A percentile compares a stretch with the other conserved stretches of the same genome.
Conservation (phyloP, 768 basidiomycete species). For the Tylopilus plumbeoviolaceoides region DNA sequence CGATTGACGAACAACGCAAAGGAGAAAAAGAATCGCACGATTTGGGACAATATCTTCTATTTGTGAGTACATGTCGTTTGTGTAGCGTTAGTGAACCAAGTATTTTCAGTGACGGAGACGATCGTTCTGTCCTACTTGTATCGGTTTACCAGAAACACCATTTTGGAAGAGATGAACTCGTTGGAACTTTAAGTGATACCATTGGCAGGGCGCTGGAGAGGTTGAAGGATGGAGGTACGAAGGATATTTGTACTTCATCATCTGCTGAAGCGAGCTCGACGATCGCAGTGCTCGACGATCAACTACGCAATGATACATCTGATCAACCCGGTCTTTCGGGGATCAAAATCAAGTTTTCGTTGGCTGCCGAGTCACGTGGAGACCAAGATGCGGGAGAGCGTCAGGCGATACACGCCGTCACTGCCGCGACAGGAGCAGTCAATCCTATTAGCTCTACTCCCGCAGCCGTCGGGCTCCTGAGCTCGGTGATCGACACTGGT, state of each 20-base stretch:
- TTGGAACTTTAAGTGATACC: not conserved
- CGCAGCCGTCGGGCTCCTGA: not conserved
- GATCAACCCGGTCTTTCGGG: not conserved
- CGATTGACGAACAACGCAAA: not conserved
- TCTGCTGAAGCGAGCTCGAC: not conserved
- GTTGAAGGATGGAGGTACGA: not conserved
- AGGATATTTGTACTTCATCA: not conserved
- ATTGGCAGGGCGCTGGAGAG: not conserved
- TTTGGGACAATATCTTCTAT: not conserved
- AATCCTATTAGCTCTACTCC: not conserved
- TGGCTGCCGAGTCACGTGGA: not conserved
- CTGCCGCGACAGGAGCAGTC: not conserved
- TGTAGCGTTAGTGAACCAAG: not conserved
- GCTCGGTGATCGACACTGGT: not conserved
- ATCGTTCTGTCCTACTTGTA: not conserved
- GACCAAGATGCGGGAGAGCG: not conserved
- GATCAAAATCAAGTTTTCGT: not conserved
- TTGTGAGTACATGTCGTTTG: not conserved
- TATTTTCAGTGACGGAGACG: not conserved
- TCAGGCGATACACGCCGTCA: not conserved
- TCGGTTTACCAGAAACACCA: not conserved
- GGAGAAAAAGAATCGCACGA: not conserved
- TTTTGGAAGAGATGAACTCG: not conserved
- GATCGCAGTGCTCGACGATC: not conserved
- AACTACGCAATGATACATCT: not conserved